Percentiles rank a stretch among this genome's conserved stretches.
phyloP scores from a whole-genome alignment of 495 filamentous ascomycete species.

The Neurospora sublineolata region DNA sequence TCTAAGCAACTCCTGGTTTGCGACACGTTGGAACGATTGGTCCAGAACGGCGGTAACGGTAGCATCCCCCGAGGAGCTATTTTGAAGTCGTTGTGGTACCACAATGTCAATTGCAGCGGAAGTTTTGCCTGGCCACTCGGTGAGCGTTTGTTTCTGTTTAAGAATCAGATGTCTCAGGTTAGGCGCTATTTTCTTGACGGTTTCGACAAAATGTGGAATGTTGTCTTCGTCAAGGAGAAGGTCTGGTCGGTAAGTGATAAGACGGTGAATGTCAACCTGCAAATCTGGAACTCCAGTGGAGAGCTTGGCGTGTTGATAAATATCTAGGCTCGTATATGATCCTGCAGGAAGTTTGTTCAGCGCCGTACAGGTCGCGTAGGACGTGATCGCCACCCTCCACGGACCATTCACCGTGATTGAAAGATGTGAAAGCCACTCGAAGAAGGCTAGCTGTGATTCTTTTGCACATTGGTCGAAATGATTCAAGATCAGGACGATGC shows the following conservation, averaged over 20 bases:
- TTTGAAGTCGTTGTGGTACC: too few relatives aligned
- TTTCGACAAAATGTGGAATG: not conserved
- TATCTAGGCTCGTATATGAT: not conserved
- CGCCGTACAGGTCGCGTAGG: not conserved
- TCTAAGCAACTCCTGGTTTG: not conserved
- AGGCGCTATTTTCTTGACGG: not conserved
- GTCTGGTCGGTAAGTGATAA: not conserved
- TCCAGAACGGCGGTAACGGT: not conserved
- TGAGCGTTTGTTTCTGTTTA: not conserved
- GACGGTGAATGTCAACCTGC: not conserved
- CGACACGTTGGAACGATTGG: not conserved
- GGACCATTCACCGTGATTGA: not conserved
- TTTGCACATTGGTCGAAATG: slow-evolving; percentile 1
- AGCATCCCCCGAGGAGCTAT: too few relatives aligned
- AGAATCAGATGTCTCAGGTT: not conserved
- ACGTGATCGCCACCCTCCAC: not conserved
- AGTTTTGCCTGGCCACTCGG: not conserved
- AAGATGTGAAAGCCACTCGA: not conserved
- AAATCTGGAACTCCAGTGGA: not conserved
- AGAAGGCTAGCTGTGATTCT: not conserved
- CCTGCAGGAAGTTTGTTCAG: not conserved
- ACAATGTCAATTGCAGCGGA: not conserved
- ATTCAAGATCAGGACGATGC: slow-evolving; percentile 9
- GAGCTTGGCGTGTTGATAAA: not conserved
- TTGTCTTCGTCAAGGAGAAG: not conserved